These are phyloP conservation scores for Myrica gale DNA, from an alignment of 306 rosid species.

Conservation along the genomic window DNA sequence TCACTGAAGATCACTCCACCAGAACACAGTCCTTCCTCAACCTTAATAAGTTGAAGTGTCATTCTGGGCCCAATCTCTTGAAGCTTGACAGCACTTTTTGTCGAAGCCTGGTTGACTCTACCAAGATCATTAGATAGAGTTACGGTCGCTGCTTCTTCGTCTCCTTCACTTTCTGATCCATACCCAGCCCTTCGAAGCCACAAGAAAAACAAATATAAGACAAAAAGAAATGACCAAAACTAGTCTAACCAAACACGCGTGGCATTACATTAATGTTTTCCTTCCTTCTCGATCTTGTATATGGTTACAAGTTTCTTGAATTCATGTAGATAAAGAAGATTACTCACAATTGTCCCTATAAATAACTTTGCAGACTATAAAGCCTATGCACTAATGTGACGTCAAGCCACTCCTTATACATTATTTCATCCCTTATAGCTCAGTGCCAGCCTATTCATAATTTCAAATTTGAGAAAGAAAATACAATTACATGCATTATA, in stretches of 20 bases:
- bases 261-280: background rate
- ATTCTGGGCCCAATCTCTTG: conserved; percentile 97
- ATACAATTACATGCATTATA: background rate
- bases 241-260: background rate
- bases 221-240: background rate
- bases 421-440: too few relatives aligned
- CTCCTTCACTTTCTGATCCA: conserved; percentile 97
- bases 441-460: too few relatives aligned
- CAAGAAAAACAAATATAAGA: conserved; percentile 21
- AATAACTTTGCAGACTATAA: background rate
- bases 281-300: background rate
- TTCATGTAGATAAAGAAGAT: background rate
- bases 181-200: conserved; percentile 72
- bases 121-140: conserved; percentile 73
- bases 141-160: conserved; percentile 90
- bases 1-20: conserved; percentile 82
- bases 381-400: background rate
- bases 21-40: conserved; percentile 87
- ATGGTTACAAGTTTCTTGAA: background rate
- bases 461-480: background rate
- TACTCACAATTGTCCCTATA: background rate
- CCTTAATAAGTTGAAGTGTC: conserved; percentile 79
- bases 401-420: background rate
- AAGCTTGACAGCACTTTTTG: conserved; percentile 93
- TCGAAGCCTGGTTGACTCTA: conserved; percentile 73